Base-by-base conservation (phyloP, 306 rosid species). In the Hylodesmum podocarpum region DNA sequence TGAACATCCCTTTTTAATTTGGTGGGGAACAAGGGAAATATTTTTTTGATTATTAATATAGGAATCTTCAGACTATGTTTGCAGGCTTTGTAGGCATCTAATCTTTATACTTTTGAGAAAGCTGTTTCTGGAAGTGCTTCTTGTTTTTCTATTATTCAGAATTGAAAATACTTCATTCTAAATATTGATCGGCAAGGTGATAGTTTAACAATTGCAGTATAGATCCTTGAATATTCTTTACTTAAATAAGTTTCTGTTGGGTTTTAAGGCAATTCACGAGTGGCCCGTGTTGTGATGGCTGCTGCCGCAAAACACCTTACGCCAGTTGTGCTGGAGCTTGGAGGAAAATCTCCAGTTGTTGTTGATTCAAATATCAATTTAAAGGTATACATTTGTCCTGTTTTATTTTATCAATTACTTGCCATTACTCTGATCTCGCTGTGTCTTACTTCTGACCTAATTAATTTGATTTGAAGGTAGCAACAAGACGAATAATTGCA, bases 241-340 rank as follows among this genome's bases (percentile, higher is more conserved):
- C 75, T 39, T 31, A 24, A 64, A 54, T 24, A 13, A 14, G 15
- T 57, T 16, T 3, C 47, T 70, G 25, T 58, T 77, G 29, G 67
- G 37, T 50, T 74, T 79, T 53, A 61, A 95, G 99, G 99, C 15
- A 96, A 91, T 79, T 87, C 86, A 77, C 87, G 85, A 86, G 89
- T 92, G 66, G 99, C 82, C 31, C 94, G 99, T 46, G 71, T 92
- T 73, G 96, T 96, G 78, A 92, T 96, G 99, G 88, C 93, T 51
- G 96, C 98, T 73, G 99, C 99, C 80, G 96, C 97, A 5, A 92
- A 89, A 82, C 97, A 96, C 87, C 98, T 96, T 77, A 96, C 99
- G 34, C 99, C 99, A 51, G 98, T 96, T 70, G 88, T 91, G 71
- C 76, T 96, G 84, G 99, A 96, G 88, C 99, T 96, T 37, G 99